Evolutionary conservation across 83 land plant species (phyloP), one percentile per base, ranked within the genome.

Genomic region (Picea abies): DNA sequence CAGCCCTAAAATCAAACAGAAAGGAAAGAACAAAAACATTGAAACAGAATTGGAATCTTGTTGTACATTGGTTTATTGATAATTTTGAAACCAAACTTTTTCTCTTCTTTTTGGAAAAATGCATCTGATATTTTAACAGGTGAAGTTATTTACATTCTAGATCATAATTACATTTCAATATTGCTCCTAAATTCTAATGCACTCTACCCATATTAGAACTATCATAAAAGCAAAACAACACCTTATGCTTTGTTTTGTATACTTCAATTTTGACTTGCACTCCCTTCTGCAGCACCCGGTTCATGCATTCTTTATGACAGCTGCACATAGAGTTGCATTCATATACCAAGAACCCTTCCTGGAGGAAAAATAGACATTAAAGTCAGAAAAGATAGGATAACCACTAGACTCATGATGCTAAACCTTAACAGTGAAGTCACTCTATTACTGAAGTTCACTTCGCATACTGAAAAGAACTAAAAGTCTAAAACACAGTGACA

Each of bases 331-430:
- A 85, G 83, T 98, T 98, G 91, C 99, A 98, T 86, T 98, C 99
- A 86, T 98, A 98, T 26, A 96, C 94, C 80, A 93, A 88, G 78
- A 90, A 94, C 26, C 99, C 99, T 82, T 94, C 99, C 99, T 98
- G 91, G 49, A 79, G 26, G 79, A 56, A 11, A 47, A 79, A 25
- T 23, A 37, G 26, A 75, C 60, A 47, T 20, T 56, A 47, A 47
- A 0, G 56, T 75, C 78, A 37, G 58, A 75, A 75, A 56, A 49
- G 82, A 39, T 81, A 17, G n/a, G 72, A 15, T 25, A 69, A 14
- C 20, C 26, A 66, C 68, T 22, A 75, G 25, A 75, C 15, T 23
- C 26, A 75, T 14, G 56, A 23, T n/a, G 78, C 29, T n/a, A 75
- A 10, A 29, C 52, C 20, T 70, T 78, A 67, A 14, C 35, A 44